A percentile compares a stretch with the other conserved stretches of the same genome.
These are phyloP conservation scores for Thozetella sp. DNA, from an alignment of 495 filamentous ascomycete genomes.

Conservation along the genomic window DNA sequence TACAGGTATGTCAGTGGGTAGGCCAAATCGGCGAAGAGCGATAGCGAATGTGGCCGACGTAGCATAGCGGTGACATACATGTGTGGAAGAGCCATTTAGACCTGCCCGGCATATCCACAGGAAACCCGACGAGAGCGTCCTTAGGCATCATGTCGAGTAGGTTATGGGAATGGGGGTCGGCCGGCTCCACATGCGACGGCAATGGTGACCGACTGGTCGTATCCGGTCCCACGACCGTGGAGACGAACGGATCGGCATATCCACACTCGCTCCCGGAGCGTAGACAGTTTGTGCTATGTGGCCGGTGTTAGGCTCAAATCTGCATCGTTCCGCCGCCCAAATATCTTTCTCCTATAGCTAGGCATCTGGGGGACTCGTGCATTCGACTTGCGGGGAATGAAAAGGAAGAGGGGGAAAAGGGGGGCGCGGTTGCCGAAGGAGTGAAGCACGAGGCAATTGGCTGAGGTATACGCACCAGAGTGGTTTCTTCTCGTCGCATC, in stretches of 20 bases:
- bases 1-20: too few species aligned
- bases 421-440: not conserved
- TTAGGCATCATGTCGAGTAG: slow-evolving; percentile 16
- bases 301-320: slow-evolving; percentile 5
- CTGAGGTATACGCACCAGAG: slow-evolving; percentile 26
- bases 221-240: slow-evolving; percentile 7
- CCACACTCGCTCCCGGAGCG: slow-evolving; percentile 30
- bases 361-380: too few species aligned
- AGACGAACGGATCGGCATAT: slow-evolving; percentile 18
- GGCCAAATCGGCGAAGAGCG: too few species aligned
- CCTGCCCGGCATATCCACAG: slow-evolving; percentile 25
- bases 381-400: not conserved
- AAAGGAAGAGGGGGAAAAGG: not conserved
- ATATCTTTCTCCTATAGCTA: too few species aligned
- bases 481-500: slow-evolving; percentile 31
- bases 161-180: not conserved
- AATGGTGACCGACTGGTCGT: slow-evolving; percentile 13
- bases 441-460: slow-evolving; percentile 5
- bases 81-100: slow-evolving; percentile 29
- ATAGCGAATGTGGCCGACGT: too few species aligned
- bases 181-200: slow-evolving; percentile 4
- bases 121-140: slow-evolving; percentile 27
- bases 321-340: not conserved
- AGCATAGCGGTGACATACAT: slow-evolving; percentile 18
- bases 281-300: slow-evolving; percentile 29